Evolutionary conservation across 169 alveolate species (phyloP), one percentile per base, ranked within the genome.

Genomic region (Cryptosporidium sp.): DNA sequence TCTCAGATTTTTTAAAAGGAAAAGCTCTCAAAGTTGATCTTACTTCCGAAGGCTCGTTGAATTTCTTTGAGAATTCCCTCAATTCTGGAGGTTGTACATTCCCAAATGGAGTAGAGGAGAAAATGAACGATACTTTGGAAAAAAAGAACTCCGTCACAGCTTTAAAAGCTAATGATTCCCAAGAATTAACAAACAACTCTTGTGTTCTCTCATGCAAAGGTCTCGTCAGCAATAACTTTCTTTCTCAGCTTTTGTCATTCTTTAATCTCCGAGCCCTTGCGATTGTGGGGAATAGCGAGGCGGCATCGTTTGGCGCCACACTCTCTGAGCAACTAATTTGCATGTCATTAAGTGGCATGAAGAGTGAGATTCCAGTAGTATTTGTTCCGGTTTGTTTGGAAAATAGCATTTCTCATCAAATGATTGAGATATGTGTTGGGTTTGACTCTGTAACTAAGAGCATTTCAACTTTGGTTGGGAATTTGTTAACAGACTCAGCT

Each of bases 401-500:
- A 80, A 95, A 94, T 23, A 95, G 94, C 80, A 91, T 95, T 69
- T 85, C 92, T 68, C 95, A 94, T 74, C 92, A 86, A 59, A 87
- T 93, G 91, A 80, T 94, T 23, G 96, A 94, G 70, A 85, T 95
- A 9, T 85, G 94, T 7, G 87, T 95, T 69, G 98, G 98, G 16
- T 95, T 95, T 85, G 98, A 95, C 70, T 85, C 97, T 37, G 97
- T 96, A 12, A 91, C 97, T 0, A 93, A 93, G 92, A 92, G 93
- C 18, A 93, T 93, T 86, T 92, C 96, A 70, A 92, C 95, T 86
- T 70, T 95, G 74, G 93, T 95, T 45, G 98, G 98, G 50, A 95
- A 95, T 74, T 92, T 94, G 58, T 92, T 94, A 92, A 94, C 95
- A 86, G 98, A 95, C 80, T 91, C 96, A 14, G 96, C 96, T 14